Conservation (phyloP, 1,139 yeast genomes). For the Spathaspora sp. region DNA sequence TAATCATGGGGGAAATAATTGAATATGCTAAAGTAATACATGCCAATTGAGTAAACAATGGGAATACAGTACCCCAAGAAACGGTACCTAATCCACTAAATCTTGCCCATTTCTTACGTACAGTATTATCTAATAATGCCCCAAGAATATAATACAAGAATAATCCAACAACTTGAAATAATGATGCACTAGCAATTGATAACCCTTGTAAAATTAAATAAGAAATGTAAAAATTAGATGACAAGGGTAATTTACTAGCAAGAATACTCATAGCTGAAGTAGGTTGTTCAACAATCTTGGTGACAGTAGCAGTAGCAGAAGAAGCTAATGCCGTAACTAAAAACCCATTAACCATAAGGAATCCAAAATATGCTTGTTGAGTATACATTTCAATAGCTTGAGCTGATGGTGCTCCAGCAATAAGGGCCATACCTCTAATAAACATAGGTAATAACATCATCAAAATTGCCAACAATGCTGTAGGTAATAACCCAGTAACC, state of each 20-base stretch:
- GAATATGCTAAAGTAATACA: constrained; percentile 79
- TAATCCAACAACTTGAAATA: constrained; percentile 76
- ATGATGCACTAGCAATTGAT: constrained; percentile 73
- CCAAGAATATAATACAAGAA: constrained; percentile 72
- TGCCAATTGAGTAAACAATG: constrained; percentile 78
- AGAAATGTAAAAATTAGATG: constrained; percentile 82
- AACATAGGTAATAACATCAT: constrained; percentile 80
- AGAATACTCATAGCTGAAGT: constrained; percentile 64
- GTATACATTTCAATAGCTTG: constrained; percentile 71
- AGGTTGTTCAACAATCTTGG: constrained; percentile 65
- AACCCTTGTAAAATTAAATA: constrained; percentile 80
- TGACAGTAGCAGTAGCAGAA: constrained; percentile 72
- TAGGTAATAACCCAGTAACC: constrained; percentile 75
- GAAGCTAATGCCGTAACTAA: constrained; percentile 69
- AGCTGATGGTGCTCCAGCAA: constrained; percentile 63
- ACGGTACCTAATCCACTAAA: constrained; percentile 60
- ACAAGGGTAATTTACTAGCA: constrained; percentile 77
- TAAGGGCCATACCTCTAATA: constrained; percentile 67
- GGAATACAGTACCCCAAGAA: constrained; percentile 89
- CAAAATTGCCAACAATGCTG: constrained; percentile 62
- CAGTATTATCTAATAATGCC: constrained; percentile 68
- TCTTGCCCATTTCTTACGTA: constrained; percentile 83
- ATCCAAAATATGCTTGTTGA: constrained; percentile 72
- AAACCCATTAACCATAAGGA: constrained; percentile 70
- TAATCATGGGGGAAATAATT: constrained; percentile 71